Evolutionary conservation across 805 yeast species (phyloP).

Genomic region (Metschnikowia amazonensis): DNA sequence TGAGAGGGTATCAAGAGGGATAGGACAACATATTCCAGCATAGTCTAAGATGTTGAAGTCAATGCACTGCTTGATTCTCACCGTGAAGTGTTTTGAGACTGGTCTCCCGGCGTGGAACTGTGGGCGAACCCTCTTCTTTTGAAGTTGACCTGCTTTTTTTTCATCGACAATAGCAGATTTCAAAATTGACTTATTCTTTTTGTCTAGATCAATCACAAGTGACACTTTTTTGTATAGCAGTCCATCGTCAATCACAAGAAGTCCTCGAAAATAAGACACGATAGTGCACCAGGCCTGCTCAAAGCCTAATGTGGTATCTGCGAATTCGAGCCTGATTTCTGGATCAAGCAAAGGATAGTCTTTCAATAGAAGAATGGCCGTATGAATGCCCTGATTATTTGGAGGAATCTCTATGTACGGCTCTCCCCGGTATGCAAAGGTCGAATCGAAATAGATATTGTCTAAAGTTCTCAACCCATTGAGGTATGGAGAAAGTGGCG

Average conservation of each 20-base stretch:
- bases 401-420: conserved; percentile 45
- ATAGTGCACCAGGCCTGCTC: conserved; percentile 51
- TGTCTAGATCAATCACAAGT: conserved; percentile 11
- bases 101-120: conserved; percentile 9
- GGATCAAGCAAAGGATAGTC: conserved; percentile 41
- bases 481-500: conserved; percentile 40
- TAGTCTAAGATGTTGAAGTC: conserved; percentile 35
- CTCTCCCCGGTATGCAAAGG: conserved; percentile 47
- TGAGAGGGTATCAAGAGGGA: conserved; percentile 17
- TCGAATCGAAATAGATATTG: conserved; percentile 52
- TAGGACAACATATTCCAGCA: conserved; percentile 28
- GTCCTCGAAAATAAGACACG: conserved; percentile 21
- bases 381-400: conserved; percentile 40
- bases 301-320: conserved; percentile 44
- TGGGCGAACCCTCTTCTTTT: neutral
- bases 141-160: neutral
- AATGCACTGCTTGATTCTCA: conserved; percentile 35
- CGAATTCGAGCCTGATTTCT: conserved; percentile 38
- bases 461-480: conserved; percentile 33
- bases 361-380: conserved; percentile 30
- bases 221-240: conserved; percentile 1
- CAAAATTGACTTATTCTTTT: conserved; percentile 4
- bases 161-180: neutral
- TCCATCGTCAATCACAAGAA: conserved; percentile 4
- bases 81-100: conserved; percentile 10